Conservation (phyloP, 768 basidiomycete genomes). For the Russula lepida region DNA sequence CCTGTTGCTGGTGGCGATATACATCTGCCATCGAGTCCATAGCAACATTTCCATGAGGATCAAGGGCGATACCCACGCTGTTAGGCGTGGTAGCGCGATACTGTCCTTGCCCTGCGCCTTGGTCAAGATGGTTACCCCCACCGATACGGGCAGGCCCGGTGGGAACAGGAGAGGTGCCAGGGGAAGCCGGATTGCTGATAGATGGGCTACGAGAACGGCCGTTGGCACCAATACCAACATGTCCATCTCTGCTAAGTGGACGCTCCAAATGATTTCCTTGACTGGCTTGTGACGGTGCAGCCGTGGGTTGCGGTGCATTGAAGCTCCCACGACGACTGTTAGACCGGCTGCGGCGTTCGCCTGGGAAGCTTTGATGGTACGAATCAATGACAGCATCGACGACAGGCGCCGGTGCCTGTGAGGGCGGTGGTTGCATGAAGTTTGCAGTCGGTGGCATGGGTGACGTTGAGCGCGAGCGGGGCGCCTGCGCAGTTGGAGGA, state of each 20-base stretch:
- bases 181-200: conserved; percentile 30
- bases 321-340: conserved; percentile 27
- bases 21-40: conserved; percentile 69
- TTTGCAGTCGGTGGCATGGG: conserved; percentile 66
- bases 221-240: conserved; percentile 77
- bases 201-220: conserved; percentile 57
- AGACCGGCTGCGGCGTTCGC: conserved; percentile 58
- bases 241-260: conserved; percentile 55
- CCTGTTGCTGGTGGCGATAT: conserved; percentile 28
- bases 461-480: conserved; percentile 60
- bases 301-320: conserved; percentile 25
- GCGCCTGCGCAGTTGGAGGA: conserved; percentile 43
- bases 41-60: conserved; percentile 69
- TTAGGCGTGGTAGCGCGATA: conserved; percentile 66
- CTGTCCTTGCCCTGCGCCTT: conserved; percentile 22
- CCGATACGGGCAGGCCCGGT: conserved; percentile 20
- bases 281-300: conserved; percentile 21
- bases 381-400: conserved; percentile 66
- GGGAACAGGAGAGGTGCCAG: conserved; percentile 45
- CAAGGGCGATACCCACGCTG: conserved; percentile 74
- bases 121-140: conserved; percentile 10
- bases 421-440: conserved; percentile 60
- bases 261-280: conserved; percentile 30
- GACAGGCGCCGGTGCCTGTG: conserved; percentile 37
- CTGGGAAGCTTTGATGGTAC: conserved; percentile 83